Percentiles rank a stretch among this genome's conserved stretches.
Evolutionary conservation across 2,329 filamentous ascomycete genomes (phyloP).

Genomic region (Monosporascus sp.): DNA sequence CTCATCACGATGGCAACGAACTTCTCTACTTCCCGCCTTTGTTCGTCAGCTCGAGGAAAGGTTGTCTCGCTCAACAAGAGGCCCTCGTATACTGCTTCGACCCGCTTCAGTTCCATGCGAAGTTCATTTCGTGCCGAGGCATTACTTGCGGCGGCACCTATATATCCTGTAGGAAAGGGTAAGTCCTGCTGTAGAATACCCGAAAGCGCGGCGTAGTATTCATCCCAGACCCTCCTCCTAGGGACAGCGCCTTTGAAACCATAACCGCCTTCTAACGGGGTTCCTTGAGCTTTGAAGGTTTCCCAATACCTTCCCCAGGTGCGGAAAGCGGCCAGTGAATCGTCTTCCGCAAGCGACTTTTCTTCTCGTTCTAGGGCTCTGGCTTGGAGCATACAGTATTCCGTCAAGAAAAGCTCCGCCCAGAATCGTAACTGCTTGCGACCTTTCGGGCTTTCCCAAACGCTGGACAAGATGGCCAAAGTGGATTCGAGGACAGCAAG

Average conservation of each 20-base stretch:
- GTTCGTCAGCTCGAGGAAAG: slow-evolving; percentile 80
- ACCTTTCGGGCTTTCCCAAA: slow-evolving; percentile 46
- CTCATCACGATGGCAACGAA: slow-evolving; percentile 75
- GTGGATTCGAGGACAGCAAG: slow-evolving; percentile 62
- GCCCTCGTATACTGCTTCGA: slow-evolving; percentile 74
- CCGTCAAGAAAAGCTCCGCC: slow-evolving; percentile 72
- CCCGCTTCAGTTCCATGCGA: slow-evolving; percentile 69
- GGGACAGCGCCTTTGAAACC: slow-evolving; percentile 56
- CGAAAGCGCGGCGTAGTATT: slow-evolving; percentile 78
- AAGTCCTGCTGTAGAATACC: slow-evolving; percentile 64
- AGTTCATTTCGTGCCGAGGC: slow-evolving; percentile 58
- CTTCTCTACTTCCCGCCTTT: slow-evolving; percentile 71
- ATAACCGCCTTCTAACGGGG: slow-evolving; percentile 46
- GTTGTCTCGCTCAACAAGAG: slow-evolving; percentile 71
- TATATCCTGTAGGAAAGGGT: slow-evolving; percentile 49
- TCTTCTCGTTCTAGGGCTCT: slow-evolving; percentile 49
- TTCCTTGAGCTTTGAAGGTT: slow-evolving; percentile 32
- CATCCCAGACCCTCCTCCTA: slow-evolving; percentile 70
- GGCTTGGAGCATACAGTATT: slow-evolving; percentile 66
- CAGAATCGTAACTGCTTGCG: slow-evolving; percentile 67
- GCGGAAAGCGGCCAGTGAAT: slow-evolving; percentile 53
- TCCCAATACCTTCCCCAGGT: slow-evolving; percentile 70
- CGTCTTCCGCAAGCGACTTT: slow-evolving; percentile 44
- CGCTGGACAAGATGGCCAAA: slow-evolving; percentile 54
- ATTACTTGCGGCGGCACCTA: slow-evolving; percentile 37